Conservation (phyloP, 352 stramenopile species). For the Phytophthora sp. region DNA sequence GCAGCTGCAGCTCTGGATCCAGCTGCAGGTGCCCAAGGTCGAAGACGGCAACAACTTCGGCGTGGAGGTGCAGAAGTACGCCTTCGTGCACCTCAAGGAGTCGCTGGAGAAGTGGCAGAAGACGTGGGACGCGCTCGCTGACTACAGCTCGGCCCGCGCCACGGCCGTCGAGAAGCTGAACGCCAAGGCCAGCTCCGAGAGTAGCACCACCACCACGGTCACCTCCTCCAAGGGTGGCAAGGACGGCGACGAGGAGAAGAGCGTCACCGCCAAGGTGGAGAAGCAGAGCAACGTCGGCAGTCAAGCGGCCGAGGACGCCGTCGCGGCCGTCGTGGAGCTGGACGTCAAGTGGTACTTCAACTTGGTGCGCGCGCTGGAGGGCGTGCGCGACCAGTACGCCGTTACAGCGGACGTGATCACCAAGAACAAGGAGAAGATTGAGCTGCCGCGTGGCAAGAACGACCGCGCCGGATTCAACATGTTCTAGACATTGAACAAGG, state of each 20-base stretch:
- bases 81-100: conserved; percentile 73
- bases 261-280: conserved; percentile 58
- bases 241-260: conserved; percentile 78
- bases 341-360: conserved; percentile 90
- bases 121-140: conserved; percentile 69
- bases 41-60: conserved; percentile 90
- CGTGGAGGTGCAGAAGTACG: conserved; percentile 86
- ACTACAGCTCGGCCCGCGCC: conserved; percentile 73
- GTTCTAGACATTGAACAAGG: conserved; percentile 52
- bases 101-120: conserved; percentile 74
- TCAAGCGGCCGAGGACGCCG: conserved; percentile 54
- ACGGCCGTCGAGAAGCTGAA: conserved; percentile 77
- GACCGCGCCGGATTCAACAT: conserved; percentile 81
- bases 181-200: conserved; percentile 66
- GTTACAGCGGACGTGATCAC: conserved; percentile 69
- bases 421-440: conserved; percentile 88
- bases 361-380: conserved; percentile 68
- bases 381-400: conserved; percentile 79
- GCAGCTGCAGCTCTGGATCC: conserved; percentile 74
- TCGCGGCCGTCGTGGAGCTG: conserved; percentile 73
- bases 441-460: conserved; percentile 66
- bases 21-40: conserved; percentile 76
- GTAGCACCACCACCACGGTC: conserved; percentile 58
- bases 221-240: conserved; percentile 68
- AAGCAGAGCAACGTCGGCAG: conserved; percentile 49